Evolutionary conservation across 257 asterid species (phyloP), one percentile per base, ranked within the genome.

Genomic region (Ocimum tenuiflorum): DNA sequence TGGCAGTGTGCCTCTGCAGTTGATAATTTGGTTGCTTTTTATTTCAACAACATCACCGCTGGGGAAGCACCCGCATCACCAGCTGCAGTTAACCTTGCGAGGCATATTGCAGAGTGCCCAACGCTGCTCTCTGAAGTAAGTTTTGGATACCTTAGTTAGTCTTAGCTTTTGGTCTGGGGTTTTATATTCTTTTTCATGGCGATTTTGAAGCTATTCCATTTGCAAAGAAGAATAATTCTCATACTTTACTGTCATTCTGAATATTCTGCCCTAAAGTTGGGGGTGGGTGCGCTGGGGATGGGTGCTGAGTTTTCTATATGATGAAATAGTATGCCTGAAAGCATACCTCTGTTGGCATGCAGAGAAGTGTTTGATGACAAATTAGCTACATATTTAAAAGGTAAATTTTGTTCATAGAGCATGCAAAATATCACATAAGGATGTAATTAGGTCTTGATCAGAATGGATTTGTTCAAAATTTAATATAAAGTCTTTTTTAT

Each of bases 1-100:
- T 56, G 71, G 54, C 88, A 92, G 99, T 92, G 96, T 73, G 96
- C 99, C 65, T 79, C 91, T 58, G 95, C 99, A 11, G 80, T 92
- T 17, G 97, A 92, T 73, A 83, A 85, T 82, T 72, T 92, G 83
- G 99, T 95, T 55, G 80, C 91, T 51, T 89, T 74, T 80, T 92
- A 92, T 82, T 89, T 92, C 78, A 87, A 83, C 69, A 82, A 86
- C 76, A 82, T 92, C 56, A 88, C 95, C 61, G 78, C 73, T 79
- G 97, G 96, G 60, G 96, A 88, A 65, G 75, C 84, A 8, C 82
- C 91, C 65, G 72, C 85, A 68, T 84, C 90, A 72, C 83, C 95
- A 14, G 83, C 89, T 72, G 90, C 97, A 23, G 72, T 78, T 71
- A 89, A 80, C 79, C 87, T 92, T 80, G 88, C 91, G 33, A 82